A percentile compares a stretch with the other conserved stretches of the same genome.
These are phyloP conservation scores for Candida parachauliodes DNA, from an alignment of 805 yeast genomes.

Conservation along the genomic window DNA sequence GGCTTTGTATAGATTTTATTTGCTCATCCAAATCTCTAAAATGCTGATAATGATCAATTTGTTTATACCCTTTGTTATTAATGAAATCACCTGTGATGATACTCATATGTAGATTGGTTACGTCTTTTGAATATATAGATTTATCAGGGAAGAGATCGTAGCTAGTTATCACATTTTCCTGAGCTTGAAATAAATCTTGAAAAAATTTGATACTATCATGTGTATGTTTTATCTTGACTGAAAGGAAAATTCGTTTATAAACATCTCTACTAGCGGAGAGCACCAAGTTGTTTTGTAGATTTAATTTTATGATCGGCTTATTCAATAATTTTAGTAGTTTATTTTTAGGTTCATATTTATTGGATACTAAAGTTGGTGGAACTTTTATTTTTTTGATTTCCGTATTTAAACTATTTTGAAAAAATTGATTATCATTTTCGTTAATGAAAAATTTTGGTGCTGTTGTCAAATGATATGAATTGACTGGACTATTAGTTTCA, in stretches of 20 bases:
- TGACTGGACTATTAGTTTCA: not conserved
- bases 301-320: not conserved
- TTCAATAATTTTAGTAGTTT: not conserved
- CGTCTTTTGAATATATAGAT: not conserved
- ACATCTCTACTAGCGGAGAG: slow-evolving; percentile 3
- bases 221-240: not conserved
- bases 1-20: not conserved
- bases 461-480: slow-evolving; percentile 1
- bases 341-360: not conserved
- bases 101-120: not conserved
- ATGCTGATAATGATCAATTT: slow-evolving; percentile 3
- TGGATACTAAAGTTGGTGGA: slow-evolving; percentile 2
- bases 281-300: not conserved
- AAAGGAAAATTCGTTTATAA: slow-evolving; percentile 6
- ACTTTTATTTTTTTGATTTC: not conserved
- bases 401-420: not conserved
- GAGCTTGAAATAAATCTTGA: not conserved
- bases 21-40: slow-evolving; percentile 1
- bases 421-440: not conserved
- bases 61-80: not conserved
- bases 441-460: not conserved
- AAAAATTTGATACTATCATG: slow-evolving; percentile 1
- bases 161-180: not conserved
- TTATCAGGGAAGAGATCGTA: not conserved
- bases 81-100: not conserved